Conservation (phyloP, 1,284 basidiomycete species). For the Cryptococcus hybrid region DNA sequence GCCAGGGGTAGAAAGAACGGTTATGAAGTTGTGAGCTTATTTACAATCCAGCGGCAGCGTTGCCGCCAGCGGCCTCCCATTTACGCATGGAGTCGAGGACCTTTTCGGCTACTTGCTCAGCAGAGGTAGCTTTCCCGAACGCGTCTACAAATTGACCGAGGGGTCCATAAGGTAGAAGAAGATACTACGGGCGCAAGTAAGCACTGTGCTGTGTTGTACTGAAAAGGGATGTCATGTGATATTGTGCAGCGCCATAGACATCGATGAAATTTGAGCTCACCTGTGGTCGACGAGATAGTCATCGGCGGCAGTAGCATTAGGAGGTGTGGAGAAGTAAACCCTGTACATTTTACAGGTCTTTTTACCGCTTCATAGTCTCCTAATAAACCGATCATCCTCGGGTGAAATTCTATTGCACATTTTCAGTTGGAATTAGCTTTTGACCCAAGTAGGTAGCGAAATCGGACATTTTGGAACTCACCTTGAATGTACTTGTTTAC, state of each 20-base stretch:
- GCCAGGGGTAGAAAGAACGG: background rate
- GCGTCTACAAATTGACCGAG: constrained; percentile 93
- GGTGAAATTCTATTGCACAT: constrained; percentile 74
- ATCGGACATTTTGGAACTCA: constrained; percentile 18
- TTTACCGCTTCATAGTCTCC: constrained; percentile 86
- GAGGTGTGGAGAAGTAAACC: constrained; percentile 98
- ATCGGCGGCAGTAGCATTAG: constrained; percentile 64
- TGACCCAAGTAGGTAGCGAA: background rate
- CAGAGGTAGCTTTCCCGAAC: constrained; percentile 79
- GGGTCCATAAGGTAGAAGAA: constrained; percentile 99
- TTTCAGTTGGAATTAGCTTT: background rate
- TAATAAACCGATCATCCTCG: constrained; percentile 81
- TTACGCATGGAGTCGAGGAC: constrained; percentile 55
- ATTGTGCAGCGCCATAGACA: background rate
- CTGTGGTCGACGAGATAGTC: constrained; percentile 95
- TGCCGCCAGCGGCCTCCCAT: constrained; percentile 53
- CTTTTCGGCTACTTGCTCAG: constrained; percentile 64
- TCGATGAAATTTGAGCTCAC: constrained; percentile 22
- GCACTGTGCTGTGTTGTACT: background rate
- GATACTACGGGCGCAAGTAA: constrained; percentile 55
- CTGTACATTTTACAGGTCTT: constrained; percentile 90
- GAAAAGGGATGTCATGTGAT: background rate
- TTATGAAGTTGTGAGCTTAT: background rate
- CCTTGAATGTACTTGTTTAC: constrained; percentile 57
- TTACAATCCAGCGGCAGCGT: constrained; percentile 37